These are phyloP conservation scores for Kazachstania kunashirensis DNA, from an alignment of 805 yeast species.

Conservation along the genomic window DNA sequence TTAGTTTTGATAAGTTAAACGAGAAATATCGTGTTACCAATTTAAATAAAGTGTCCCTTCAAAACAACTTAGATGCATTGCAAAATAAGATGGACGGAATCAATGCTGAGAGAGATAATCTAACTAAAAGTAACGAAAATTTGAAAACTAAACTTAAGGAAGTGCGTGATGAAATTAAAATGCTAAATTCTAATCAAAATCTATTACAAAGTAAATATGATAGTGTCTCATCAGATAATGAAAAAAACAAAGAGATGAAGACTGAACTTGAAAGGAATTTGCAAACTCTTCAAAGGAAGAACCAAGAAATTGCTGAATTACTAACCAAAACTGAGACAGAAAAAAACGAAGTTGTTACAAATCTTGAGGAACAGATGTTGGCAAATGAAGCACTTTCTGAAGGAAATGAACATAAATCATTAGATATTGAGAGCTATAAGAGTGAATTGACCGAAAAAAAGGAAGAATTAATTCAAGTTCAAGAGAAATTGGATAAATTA, in stretches of 20 bases:
- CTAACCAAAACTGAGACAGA: slow-evolving; percentile 1
- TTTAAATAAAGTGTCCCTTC: slow-evolving; percentile 6
- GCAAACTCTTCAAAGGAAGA: not conserved
- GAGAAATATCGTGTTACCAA: slow-evolving; percentile 7
- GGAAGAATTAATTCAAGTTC: slow-evolving; percentile 3
- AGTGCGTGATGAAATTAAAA: slow-evolving; percentile 19
- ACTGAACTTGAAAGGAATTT: not conserved
- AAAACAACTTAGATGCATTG: slow-evolving; percentile 7
- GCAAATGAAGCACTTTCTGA: slow-evolving; percentile 2
- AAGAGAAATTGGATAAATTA: slow-evolving; percentile 4
- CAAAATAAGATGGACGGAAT: slow-evolving; percentile 4
- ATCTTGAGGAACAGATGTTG: not conserved
- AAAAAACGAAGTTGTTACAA: not conserved
- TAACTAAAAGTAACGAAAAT: slow-evolving; percentile 9
- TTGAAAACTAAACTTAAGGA: slow-evolving; percentile 16
- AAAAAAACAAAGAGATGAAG: slow-evolving; percentile 3
- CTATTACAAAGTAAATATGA: slow-evolving; percentile 23
- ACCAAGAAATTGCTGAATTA: slow-evolving; percentile 1
- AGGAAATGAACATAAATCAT: not conserved
- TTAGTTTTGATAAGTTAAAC: slow-evolving; percentile 10
- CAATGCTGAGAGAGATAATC: slow-evolving; percentile 8
- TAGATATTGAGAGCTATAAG: slow-evolving; percentile 4
- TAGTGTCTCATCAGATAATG: slow-evolving; percentile 11
- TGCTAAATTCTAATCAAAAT: slow-evolving; percentile 23
- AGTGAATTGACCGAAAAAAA: slow-evolving; percentile 6